These are phyloP conservation scores for Trypanosoma boissoni DNA, from an alignment of 208 protist genomes.

Conservation along the genomic window DNA sequence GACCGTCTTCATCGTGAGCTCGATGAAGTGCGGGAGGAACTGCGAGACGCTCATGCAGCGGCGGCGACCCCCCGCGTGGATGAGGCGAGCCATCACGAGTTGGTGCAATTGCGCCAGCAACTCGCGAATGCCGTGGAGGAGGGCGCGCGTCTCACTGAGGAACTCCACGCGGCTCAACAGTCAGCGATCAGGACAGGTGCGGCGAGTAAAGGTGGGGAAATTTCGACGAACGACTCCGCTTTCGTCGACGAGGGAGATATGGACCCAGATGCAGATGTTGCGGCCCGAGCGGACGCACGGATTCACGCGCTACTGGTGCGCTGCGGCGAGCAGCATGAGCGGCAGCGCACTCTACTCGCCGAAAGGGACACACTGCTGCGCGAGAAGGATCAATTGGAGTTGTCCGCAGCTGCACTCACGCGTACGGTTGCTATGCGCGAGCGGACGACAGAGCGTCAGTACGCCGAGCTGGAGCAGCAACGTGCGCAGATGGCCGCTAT, in stretches of 20 bases:
- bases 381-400: constrained; percentile 44
- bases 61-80: constrained; percentile 41
- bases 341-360: constrained; percentile 20
- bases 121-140: constrained; percentile 34
- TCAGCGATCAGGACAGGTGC: not conserved
- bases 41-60: constrained; percentile 51
- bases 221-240: too few species aligned
- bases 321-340: constrained; percentile 34
- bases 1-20: constrained; percentile 5
- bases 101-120: constrained; percentile 41
- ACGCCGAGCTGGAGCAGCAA: constrained; percentile 36
- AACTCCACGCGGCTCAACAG: constrained; percentile 31
- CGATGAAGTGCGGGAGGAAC: constrained; percentile 24
- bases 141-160: constrained; percentile 29
- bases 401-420: constrained; percentile 34
- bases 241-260: not conserved
- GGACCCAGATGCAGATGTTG: constrained; percentile 4
- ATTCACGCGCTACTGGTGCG: constrained; percentile 42
- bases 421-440: constrained; percentile 43
- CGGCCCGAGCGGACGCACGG: constrained; percentile 29
- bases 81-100: constrained; percentile 37
- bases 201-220: too few species aligned
- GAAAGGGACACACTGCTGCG: constrained; percentile 37
- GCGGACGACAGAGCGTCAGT: constrained; percentile 41
- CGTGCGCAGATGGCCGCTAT: constrained; percentile 39